Evolutionary conservation across 2,329 filamentous ascomycete species (phyloP).

Genomic region (Paecilomyces sp.): DNA sequence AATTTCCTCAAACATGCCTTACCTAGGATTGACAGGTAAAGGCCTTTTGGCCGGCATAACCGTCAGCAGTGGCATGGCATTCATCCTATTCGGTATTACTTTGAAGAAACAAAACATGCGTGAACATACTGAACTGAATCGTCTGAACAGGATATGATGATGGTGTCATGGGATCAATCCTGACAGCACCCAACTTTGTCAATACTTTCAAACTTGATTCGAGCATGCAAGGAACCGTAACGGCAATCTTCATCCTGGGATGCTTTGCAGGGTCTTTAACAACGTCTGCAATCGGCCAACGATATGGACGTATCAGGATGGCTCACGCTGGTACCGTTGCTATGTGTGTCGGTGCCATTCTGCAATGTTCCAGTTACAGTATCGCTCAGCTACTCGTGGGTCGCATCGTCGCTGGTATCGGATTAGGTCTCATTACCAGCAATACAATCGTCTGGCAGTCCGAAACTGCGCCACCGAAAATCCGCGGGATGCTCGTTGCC

Average conservation of each 20-base stretch:
- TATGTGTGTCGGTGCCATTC: conserved; percentile 52
- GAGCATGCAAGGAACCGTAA: conserved; percentile 26
- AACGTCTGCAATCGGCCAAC: too few species aligned
- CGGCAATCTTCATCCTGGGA: conserved; percentile 41
- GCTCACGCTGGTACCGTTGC: conserved; percentile 48
- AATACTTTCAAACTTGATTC: too few species aligned
- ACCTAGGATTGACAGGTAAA: conserved; percentile 20
- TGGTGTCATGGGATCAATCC: conserved; percentile 2
- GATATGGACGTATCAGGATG: conserved; percentile 42
- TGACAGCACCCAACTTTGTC: too few species aligned
- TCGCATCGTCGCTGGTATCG: conserved; percentile 47
- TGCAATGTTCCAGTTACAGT: conserved; percentile 48
- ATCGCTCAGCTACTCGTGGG: conserved; percentile 51
- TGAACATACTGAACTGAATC: neutral
- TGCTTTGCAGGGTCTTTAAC: too few species aligned
- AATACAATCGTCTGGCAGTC: conserved; percentile 22
- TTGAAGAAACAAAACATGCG: neutral
- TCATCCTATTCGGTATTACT: conserved; percentile 11
- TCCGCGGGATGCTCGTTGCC: conserved; percentile 10
- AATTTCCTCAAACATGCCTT: conserved; percentile 12
- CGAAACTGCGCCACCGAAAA: conserved; percentile 11
- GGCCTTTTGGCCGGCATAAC: conserved; percentile 34
- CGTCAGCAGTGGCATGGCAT: conserved; percentile 24
- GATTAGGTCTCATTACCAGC: conserved; percentile 21
- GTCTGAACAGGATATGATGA: conserved; percentile 13